Evolutionary conservation across 192 early-diverging fungal genomes (phyloP), one percentile per base, ranked within the genome.

Genomic region (Lobosporangium transversale): DNA sequence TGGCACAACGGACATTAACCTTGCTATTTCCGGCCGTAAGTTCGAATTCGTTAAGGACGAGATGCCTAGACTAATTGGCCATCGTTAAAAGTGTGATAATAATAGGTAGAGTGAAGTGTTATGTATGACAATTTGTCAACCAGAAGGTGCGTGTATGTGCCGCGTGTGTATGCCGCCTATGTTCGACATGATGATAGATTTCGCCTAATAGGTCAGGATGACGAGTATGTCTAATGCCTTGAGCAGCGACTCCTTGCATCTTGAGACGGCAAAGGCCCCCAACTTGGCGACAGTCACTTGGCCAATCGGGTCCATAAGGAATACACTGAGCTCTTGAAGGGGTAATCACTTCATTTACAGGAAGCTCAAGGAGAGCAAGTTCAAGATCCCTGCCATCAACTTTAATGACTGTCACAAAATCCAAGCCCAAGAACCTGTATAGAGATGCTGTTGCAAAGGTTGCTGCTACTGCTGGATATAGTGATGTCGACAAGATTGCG

Each of bases 161-260:
- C n/a, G n/a, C n/a, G n/a, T n/a, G n/a, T n/a, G n/a, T n/a, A n/a
- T n/a, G n/a, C n/a, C n/a, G n/a, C n/a, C n/a, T n/a, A n/a, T n/a
- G n/a, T n/a, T 99, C 76, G 96, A 99, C 90, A 99, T 98, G 97
- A 98, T 95, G 83, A 94, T 98, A 84, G 95, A 98, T 76, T 98
- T 90, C 62, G 97, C 97, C 82, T 98, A 95, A 95, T 97, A 98
- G 90, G 97, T 95, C 70, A 95, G 97, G 97, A 98, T 84, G 97
- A 98, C 85, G 97, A 99, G 89, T 99, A 96, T 90, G 67, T 91
- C 74, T 97, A 95, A 95, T 97, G 95, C 88, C 94, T 99, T 69
- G 93, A 97, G 80, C 95, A 97, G 85, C 92, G 93, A 66, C 83
- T 98, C 75, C 81, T 81, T 66, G 88, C 89, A 62, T 99, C 97